Base-by-base conservation (phyloP, 306 rosid genomes). In the Betula pendula region DNA sequence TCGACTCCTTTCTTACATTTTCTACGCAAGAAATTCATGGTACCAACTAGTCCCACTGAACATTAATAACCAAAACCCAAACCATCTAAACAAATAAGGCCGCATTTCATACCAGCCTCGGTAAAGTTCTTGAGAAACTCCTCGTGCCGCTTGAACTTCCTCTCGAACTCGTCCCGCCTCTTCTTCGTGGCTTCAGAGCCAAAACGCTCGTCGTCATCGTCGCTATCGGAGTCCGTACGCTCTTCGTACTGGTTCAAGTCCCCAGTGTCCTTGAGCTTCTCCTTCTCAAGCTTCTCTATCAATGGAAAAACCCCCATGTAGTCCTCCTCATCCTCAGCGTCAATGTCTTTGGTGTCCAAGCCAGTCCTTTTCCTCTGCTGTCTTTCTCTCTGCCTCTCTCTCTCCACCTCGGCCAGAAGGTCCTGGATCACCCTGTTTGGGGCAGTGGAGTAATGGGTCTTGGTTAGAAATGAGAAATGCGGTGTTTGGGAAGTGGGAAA, bases 201-300 rank as follows among this genome's bases (percentile, higher is more conserved):
- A 77, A 65, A 75, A 31, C 83, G 76, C 77, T 82, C 92, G 53
- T 89, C 95, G 6, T 95, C 98, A 0, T 85, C 92, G 11, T 92
- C 97, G 15, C 88, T 85, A 12, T 92, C 98, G 11, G 97, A 95
- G 76, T 92, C 98, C 17, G 97, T 81, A 38, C 87, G 88, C 80
- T 95, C 97, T 75, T 90, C 93, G n/a, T 68, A 84, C 56, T 68
- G 75, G 45, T 80, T 45, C 74, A 89, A 59, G 25, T 82, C 80
- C 10, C 72, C 45, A 2, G 73, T n/a, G 5, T 80, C 83, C 87
- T 81, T 87, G 42, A 79, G 82, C 47, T 81, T 85, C 80, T 72
- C 70, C 82, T 85, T 87, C 65, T 85, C 84, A 27, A 91, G 91
- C 84, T 91, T 94, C 82, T 84, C 82, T 49, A 94, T 88, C 81